These are phyloP conservation scores for Kingdonia uniflora DNA, from an alignment of 164 flowering plant genomes.

Conservation along the genomic window DNA sequence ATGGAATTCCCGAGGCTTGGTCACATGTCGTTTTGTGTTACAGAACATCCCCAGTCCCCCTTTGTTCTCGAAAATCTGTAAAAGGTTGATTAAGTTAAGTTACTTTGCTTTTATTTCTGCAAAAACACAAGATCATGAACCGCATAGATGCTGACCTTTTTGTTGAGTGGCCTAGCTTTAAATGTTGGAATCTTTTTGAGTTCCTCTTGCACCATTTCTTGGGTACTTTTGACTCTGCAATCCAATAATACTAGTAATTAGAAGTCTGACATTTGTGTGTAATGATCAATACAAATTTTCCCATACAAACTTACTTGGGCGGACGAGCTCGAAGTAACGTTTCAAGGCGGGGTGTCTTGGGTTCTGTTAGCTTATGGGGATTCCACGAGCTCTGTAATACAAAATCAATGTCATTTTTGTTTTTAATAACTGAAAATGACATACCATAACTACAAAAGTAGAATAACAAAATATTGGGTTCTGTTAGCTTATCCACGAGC, in stretches of 20 bases:
- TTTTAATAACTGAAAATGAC: neutral
- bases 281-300: neutral
- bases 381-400: slow-evolving; percentile 38
- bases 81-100: neutral
- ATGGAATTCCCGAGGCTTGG: slow-evolving; percentile 81
- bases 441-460: no score
- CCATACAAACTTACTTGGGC: slow-evolving; percentile 19
- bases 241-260: neutral
- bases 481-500: slow-evolving; percentile 58
- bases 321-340: slow-evolving; percentile 82
- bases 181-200: slow-evolving; percentile 71
- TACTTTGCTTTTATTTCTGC: neutral
- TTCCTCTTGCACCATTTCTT: slow-evolving; percentile 72
- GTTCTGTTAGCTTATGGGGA: slow-evolving; percentile 55
- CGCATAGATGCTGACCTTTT: slow-evolving; percentile 36
- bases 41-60: slow-evolving; percentile 74
- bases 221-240: slow-evolving; percentile 45
- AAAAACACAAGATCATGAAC: neutral
- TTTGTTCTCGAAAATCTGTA: slow-evolving; percentile 86
- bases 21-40: slow-evolving; percentile 54
- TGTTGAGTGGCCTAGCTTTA: slow-evolving; percentile 89
- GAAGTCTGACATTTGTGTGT: neutral
- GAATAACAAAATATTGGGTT: no score
- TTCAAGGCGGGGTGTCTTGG: slow-evolving; percentile 67
- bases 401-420: neutral